Percentiles rank a stretch among this genome's conserved stretches.
phyloP scores from a whole-genome alignment of 2,329 filamentous ascomycete species.

The Fonsecaea erecta region DNA sequence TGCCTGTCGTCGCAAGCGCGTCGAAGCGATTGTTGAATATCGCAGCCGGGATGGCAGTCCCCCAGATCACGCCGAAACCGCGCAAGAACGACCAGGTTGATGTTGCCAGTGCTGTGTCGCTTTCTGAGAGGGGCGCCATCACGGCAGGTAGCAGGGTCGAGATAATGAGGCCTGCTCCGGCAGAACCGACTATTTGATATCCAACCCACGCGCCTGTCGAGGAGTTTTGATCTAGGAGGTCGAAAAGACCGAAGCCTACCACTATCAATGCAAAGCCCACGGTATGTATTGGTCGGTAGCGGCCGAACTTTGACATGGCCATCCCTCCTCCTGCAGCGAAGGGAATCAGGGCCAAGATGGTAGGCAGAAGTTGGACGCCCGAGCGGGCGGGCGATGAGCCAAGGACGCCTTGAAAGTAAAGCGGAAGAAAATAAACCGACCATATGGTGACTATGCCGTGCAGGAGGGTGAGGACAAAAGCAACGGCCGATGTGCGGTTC shows the following conservation, averaged over 20 bases:
- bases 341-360: conserved; percentile 25
- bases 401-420: conserved; percentile 44
- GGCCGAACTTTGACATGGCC: conserved; percentile 38
- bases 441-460: conserved; percentile 51
- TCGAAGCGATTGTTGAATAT: conserved; percentile 41
- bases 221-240: conserved; percentile 36
- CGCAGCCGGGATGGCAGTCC: conserved; percentile 38
- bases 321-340: conserved; percentile 36
- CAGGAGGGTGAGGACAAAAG: conserved; percentile 48
- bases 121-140: conserved; percentile 35
- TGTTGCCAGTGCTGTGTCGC: conserved; percentile 36
- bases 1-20: background rate
- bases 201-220: conserved; percentile 36
- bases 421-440: conserved; percentile 52
- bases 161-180: conserved; percentile 36
- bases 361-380: conserved; percentile 38
- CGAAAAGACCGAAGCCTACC: conserved; percentile 39
- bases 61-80: conserved; percentile 41
- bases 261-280: conserved; percentile 38
- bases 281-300: conserved; percentile 40
- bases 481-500: conserved; percentile 43
- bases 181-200: conserved; percentile 37
- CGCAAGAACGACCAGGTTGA: conserved; percentile 39
- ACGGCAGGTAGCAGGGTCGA: conserved; percentile 36
- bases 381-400: conserved; percentile 39